Percentiles rank a stretch among this genome's conserved stretches.
Conservation (phyloP, 345 rosid genomes). For the Eucalyptus cladocalyx region DNA sequence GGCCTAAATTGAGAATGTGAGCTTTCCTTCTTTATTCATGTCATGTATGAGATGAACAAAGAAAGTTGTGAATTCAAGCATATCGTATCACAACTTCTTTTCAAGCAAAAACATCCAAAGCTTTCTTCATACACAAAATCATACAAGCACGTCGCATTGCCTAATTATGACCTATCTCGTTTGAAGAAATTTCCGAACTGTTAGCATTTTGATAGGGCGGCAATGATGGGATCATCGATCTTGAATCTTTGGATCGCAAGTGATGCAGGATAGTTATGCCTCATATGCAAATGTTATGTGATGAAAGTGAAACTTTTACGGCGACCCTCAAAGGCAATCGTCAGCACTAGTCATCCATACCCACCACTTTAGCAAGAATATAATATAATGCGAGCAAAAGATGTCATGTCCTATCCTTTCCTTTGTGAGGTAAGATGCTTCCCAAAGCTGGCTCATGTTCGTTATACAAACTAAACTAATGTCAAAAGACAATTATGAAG, state of each 20-base stretch:
- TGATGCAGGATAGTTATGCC: neutral
- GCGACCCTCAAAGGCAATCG: neutral
- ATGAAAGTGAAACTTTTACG: too few species aligned
- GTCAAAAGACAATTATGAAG: neutral
- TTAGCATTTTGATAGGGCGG: neutral
- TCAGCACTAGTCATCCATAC: neutral
- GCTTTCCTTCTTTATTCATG: neutral
- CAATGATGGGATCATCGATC: fast-evolving
- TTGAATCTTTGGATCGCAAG: neutral
- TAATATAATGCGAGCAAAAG: neutral
- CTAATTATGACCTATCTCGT: neutral
- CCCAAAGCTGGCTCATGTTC: neutral
- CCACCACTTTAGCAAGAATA: neutral
- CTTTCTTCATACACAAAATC: neutral
- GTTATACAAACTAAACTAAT: neutral
- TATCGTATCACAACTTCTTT: neutral
- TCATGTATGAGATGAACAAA: neutral
- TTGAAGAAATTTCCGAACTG: fast-evolving
- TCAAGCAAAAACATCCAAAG: neutral
- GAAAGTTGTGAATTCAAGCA: neutral
- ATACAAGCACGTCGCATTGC: neutral
- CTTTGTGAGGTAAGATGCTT: neutral
- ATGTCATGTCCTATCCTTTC: neutral
- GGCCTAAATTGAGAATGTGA: neutral
- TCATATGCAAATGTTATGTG: too few species aligned